These are phyloP conservation scores for Ottelia alismoides DNA, from an alignment of 106 monocot genomes.

Conservation along the genomic window DNA sequence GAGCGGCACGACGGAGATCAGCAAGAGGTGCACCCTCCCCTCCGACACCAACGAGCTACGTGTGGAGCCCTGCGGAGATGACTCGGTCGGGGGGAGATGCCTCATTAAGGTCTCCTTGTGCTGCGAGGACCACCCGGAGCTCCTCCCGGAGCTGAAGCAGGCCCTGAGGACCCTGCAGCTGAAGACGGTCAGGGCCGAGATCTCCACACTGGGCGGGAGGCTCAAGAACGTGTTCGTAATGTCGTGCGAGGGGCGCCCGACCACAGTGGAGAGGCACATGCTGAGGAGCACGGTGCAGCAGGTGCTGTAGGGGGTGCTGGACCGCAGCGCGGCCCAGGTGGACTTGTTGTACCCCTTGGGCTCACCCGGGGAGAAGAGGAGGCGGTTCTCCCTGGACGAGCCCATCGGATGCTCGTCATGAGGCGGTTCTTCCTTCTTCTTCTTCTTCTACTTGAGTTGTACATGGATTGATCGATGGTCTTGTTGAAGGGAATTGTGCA, in stretches of 20 bases:
- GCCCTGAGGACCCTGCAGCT: constrained; percentile 30
- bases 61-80: constrained; percentile 25
- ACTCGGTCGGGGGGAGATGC: constrained; percentile 12
- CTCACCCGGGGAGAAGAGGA: constrained; percentile 32
- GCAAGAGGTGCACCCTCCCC: constrained; percentile 11
- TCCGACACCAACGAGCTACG: constrained; percentile 58
- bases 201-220: constrained; percentile 63
- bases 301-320: constrained; percentile 51
- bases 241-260: constrained; percentile 15
- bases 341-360: constrained; percentile 47
- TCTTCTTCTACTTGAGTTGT: too few species aligned
- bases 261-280: constrained; percentile 16
- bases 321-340: constrained; percentile 17
- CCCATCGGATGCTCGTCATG: too few species aligned
- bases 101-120: constrained; percentile 51
- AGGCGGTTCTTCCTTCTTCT: too few species aligned
- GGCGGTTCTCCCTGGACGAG: constrained; percentile 37
- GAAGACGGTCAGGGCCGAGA: constrained; percentile 44
- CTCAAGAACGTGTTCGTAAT: constrained; percentile 40
- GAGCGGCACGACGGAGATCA: constrained; percentile 6
- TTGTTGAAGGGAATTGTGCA: too few species aligned
- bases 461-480: too few species aligned
- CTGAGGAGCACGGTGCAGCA: constrained; percentile 28
- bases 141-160: constrained; percentile 55
- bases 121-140: constrained; percentile 67